Evolutionary conservation across 768 basidiomycete species (phyloP), one percentile per base, ranked within the genome.

Genomic region (Saitozyma sp.): DNA sequence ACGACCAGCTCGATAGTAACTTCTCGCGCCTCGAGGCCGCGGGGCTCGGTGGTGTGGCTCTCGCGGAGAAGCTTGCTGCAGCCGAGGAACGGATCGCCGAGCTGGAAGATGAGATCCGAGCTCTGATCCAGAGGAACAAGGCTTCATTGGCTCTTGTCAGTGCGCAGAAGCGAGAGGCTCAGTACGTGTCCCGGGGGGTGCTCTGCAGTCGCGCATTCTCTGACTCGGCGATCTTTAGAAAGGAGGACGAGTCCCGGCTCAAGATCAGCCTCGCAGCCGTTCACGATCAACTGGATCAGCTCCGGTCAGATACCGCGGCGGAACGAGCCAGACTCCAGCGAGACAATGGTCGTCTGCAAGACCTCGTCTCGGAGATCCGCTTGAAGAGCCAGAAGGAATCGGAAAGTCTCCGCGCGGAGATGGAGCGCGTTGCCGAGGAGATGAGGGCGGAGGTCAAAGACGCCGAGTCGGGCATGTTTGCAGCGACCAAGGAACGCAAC

Each of bases 1-100:
- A 76, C 29, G 58, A 68, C 10, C 75, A 74, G 43, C 70, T 78
- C 17, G 77, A 78, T 57, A 49, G 58, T 50, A 78, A 78, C 62
- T 78, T 78, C 54, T 61, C 63, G 42, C 69, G 77, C 19, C 69
- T 78, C 14, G 77, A 78, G 56, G 66, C 68, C n/a, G 77, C 77
- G 0, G 73, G 75, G 17, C 19, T 73, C 19, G 66, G 71, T 10
- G 70, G 66, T 13, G 50, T 73, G n/a, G 56, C 60, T 8, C 60
- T 78, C 9, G 75, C 77, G 9, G 75, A 76, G 29, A 66, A 70
- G 54, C 65, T 78, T 14, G 73, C 75, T 19, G 61, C 53, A 1
- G 77, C 74, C 10, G 58, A 64, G 50, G 71, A 74, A 14, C 59
- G 67, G 10, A 74, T 73, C 11, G 55, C 59, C 8, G 58, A 76